Evolutionary conservation across 805 yeast species (phyloP), one percentile per base, ranked within the genome.

Genomic region (Huiozyma sinensis): DNA sequence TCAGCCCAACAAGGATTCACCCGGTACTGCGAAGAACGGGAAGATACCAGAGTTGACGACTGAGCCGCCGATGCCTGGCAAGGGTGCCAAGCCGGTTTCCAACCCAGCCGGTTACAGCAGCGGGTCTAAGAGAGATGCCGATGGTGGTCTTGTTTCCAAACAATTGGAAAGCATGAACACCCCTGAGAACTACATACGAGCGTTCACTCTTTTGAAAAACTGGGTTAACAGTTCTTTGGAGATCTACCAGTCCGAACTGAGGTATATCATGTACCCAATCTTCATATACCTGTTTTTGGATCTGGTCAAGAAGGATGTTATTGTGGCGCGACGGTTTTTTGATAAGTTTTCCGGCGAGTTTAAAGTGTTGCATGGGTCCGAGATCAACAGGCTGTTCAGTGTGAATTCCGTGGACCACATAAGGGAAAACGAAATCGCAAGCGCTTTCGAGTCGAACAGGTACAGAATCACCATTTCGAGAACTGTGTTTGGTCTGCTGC

Each of bases 201-300:
- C 95, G 1, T 92, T 88, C 65, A 69, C 80, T 12, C 73, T 86
- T 61, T 73, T 88, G 49, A 75, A 84, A 49, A 79, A 80, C 41
- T 92, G 97, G 97, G 84, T 86, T 36, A 95, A 87, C 53, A 73
- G 86, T 12, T 87, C 96, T 0, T 71, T 92, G 53, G 98, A 90
- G 61, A 73, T 92, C 65, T 92, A 92, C 64, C 83, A 77, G 63
- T 88, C 94, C 12, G 97, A 92, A 63, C 71, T 92, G 47, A 75
- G 81, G 45, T 76, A 92, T 50, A 74, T 90, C 37, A 66, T 90
- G 52, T 92, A 84, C 61, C 99, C 99, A 6, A 71, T 92, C n/a
- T 92, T 89, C 64, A 82, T 90, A 42, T 95, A 90, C 62, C 77
- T 87, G 54, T 92, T 77, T 59, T 69, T 92, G 48, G 90, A 87